phyloP scores from a whole-genome alignment of 345 rosid genomes.

The Salix exigua region DNA sequence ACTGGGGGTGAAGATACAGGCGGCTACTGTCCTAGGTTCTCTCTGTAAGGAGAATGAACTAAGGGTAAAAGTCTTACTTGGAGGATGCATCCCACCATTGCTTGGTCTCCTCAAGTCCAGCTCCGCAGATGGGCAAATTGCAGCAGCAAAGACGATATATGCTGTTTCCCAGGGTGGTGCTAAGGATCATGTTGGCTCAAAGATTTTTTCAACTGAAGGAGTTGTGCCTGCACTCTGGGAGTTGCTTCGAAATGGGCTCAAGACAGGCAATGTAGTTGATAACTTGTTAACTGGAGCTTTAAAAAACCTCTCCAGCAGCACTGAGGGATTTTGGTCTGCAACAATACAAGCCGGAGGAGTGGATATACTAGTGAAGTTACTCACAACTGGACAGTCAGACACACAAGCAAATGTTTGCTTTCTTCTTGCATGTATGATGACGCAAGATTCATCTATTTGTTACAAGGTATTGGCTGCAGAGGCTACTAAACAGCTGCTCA shows the following conservation, averaged over 20 bases:
- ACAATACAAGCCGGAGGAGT: slow-evolving; percentile 94
- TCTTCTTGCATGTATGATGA: slow-evolving; percentile 96
- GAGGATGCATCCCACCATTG: slow-evolving; percentile 99
- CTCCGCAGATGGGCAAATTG: slow-evolving; percentile 93
- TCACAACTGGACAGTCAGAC: slow-evolving; percentile 68
- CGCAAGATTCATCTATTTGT: slow-evolving; percentile 91
- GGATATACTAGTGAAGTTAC: slow-evolving; percentile 95
- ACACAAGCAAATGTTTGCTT: slow-evolving; percentile 90
- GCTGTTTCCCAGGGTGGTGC: slow-evolving; percentile 98
- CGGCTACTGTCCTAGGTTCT: slow-evolving; percentile 91
- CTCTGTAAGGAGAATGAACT: slow-evolving; percentile 98
- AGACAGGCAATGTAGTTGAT: slow-evolving; percentile 81
- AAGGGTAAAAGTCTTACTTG: slow-evolving; percentile 93
- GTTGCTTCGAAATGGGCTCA: slow-evolving; percentile 65
- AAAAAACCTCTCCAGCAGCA: slow-evolving; percentile 80
- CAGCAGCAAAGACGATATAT: slow-evolving; percentile 91
- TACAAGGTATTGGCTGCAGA: slow-evolving; percentile 83
- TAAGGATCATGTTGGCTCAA: slow-evolving; percentile 96
- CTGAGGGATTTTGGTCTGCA: slow-evolving; percentile 93
- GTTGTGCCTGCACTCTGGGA: slow-evolving; percentile 97
- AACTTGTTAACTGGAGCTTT: slow-evolving; percentile 90
- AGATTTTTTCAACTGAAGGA: slow-evolving; percentile 98
- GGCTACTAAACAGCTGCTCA: slow-evolving; percentile 82
- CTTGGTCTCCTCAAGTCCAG: slow-evolving; percentile 96
- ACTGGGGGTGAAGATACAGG: slow-evolving; percentile 88